These are phyloP conservation scores for Plasmopara viticola DNA, from an alignment of 352 stramenopile species.

Conservation along the genomic window DNA sequence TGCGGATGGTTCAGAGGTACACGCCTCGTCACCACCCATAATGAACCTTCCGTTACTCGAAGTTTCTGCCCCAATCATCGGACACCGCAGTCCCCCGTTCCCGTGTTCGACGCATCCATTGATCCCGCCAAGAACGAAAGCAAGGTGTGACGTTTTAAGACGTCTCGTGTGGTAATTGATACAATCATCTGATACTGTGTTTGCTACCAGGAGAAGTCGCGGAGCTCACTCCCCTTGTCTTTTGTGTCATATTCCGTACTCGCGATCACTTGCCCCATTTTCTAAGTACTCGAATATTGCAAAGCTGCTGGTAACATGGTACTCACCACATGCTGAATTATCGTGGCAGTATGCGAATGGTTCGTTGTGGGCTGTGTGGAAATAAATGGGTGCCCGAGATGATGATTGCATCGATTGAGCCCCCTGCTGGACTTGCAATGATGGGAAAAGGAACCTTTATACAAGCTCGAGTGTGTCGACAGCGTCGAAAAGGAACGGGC, in stretches of 20 bases:
- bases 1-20: constrained; percentile 29
- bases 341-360: constrained; percentile 89
- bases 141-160: constrained; percentile 18
- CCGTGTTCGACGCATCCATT: constrained; percentile 24
- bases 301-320: no score
- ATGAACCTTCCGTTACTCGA: constrained; percentile 28
- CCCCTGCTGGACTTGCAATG: constrained; percentile 71
- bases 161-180: not conserved
- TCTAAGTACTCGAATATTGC: constrained; percentile 65
- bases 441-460: constrained; percentile 92
- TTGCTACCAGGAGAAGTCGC: constrained; percentile 29
- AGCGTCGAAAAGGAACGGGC: constrained; percentile 85
- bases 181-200: not conserved
- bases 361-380: constrained; percentile 93
- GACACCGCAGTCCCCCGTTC: constrained; percentile 42
- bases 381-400: constrained; percentile 98
- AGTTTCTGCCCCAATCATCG: constrained; percentile 22
- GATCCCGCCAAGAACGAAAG: constrained; percentile 22
- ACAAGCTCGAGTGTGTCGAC: constrained; percentile 93
- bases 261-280: constrained; percentile 92
- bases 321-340: no score
- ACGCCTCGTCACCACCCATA: constrained; percentile 29
- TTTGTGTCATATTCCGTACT: constrained; percentile 96
- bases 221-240: constrained; percentile 81
- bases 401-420: constrained; percentile 88